Conservation (phyloP, 169 alveolate species). For the Eimeria falciformis region DNA sequence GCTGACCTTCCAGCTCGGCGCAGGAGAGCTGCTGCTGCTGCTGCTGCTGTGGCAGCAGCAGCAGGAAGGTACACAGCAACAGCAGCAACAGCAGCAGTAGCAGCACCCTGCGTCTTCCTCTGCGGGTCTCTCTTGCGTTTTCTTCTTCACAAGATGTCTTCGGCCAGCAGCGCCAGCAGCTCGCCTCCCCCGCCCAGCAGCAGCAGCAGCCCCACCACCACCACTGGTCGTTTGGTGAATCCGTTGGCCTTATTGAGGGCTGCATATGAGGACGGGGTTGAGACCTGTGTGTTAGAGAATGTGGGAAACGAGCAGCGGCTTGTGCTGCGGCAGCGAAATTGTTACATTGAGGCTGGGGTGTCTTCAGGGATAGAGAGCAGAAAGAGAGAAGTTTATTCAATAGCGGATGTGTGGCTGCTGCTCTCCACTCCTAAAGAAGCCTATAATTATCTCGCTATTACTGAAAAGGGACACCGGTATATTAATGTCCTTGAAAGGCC, state of each 20-base stretch:
- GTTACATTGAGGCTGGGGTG: conserved; percentile 32
- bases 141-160: no score
- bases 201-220: not conserved
- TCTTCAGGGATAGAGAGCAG: conserved; percentile 70
- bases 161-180: not conserved
- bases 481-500: conserved; percentile 70
- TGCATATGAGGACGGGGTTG: conserved; percentile 21
- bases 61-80: no score
- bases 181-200: not conserved
- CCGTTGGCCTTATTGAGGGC: conserved; percentile 22
- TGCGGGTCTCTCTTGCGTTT: no score
- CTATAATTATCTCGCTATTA: conserved; percentile 36
- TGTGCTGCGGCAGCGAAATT: conserved; percentile 58
- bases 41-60: no score
- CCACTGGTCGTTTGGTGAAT: not conserved
- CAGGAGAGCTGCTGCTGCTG: no score
- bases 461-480: conserved; percentile 64
- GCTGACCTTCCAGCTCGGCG: no score
- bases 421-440: conserved; percentile 71
- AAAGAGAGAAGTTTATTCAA: conserved; percentile 43
- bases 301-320: conserved; percentile 69
- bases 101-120: no score
- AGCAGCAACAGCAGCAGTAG: no score
- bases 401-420: conserved; percentile 70
- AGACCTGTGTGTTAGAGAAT: conserved; percentile 8